Evolutionary conservation across 192 early-diverging fungal genomes (phyloP), one percentile per base, ranked within the genome.

Genomic region (Ramicandelaber brevisporus): DNA sequence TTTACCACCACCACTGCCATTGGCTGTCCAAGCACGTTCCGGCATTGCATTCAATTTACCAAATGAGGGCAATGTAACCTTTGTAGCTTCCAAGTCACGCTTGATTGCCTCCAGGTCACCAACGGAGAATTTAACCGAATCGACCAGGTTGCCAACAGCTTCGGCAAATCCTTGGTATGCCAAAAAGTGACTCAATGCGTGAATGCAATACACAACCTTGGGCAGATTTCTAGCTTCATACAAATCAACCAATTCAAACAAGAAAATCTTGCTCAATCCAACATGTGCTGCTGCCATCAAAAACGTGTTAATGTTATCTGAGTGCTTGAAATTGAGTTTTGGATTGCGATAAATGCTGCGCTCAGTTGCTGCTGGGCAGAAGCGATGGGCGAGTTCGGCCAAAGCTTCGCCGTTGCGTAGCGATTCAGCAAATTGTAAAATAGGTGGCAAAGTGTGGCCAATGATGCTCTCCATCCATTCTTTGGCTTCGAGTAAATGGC

Each of bases 151-250:
- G 30, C 78, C 73, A 48, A 97, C 92, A 25, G 65, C 60, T 14
- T 82, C 85, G 4, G 85, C 80, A 30, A 85, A 53, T 4, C 75
- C 70, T 38, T 73, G 72, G 21, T 63, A 60, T 12, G 81, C 71
- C 20, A 99, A 49, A 42, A 96, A 70, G 46, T 99, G 88, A 53
- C 80, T 84, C 21, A 95, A 58, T 6, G 88, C 88, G 38, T 95
- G 88, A 45, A 99, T 77, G 52, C 88, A 95, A 46, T 92, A 89
- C 38, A 99, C 86, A 13, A 99, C 95, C 43, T 84, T 84, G 6
- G 95, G 95, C 41, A 99, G 81, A 43, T 99, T 99, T 40, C 96
- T 99, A 51, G 83, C 80, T 40, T 99, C 90, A 53, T 95, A 99
- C 26, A 96, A 46, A 48, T 99, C 95, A 0, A 84, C 88, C 41